Evolutionary conservation across 2,329 filamentous ascomycete species (phyloP).

Genomic region (Elsinoe necatrix): DNA sequence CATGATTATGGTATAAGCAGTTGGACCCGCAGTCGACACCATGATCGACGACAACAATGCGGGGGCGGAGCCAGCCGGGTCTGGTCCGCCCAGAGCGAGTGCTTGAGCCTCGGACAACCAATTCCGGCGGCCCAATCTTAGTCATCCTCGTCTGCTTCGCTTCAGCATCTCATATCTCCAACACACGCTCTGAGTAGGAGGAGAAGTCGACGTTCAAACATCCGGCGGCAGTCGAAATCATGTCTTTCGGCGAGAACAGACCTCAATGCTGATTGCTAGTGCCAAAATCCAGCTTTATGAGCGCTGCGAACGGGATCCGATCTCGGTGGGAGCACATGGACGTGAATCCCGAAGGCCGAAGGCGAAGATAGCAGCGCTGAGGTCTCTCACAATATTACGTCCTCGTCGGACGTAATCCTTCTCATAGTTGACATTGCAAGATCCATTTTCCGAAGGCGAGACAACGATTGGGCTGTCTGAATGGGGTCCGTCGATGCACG

Average conservation of each 20-base stretch:
- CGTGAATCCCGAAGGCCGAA: constrained; percentile 1
- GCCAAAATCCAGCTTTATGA: neutral
- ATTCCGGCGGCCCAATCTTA: neutral
- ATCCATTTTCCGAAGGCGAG: too few species aligned
- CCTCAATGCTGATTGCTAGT: neutral
- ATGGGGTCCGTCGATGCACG: too few species aligned
- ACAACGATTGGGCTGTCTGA: too few species aligned
- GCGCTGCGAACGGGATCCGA: neutral
- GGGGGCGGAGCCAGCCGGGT: constrained; percentile 3
- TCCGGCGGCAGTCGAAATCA: neutral
- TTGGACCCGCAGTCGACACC: neutral
- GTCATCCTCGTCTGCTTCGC: neutral
- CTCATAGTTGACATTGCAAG: too few species aligned
- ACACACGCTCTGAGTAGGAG: constrained; percentile 6
- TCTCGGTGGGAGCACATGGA: neutral
- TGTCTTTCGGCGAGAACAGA: neutral
- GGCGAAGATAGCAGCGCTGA: neutral
- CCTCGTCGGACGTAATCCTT: too few species aligned
- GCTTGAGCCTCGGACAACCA: neutral
- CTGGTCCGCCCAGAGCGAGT: neutral
- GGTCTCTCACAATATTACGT: neutral
- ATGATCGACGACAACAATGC: constrained; percentile 3
- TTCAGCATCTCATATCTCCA: neutral
- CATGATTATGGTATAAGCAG: neutral
- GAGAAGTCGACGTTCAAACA: constrained; percentile 2